Conservation (phyloP, 495 filamentous ascomycete genomes). For the Hyaloscypha finlandica region DNA sequence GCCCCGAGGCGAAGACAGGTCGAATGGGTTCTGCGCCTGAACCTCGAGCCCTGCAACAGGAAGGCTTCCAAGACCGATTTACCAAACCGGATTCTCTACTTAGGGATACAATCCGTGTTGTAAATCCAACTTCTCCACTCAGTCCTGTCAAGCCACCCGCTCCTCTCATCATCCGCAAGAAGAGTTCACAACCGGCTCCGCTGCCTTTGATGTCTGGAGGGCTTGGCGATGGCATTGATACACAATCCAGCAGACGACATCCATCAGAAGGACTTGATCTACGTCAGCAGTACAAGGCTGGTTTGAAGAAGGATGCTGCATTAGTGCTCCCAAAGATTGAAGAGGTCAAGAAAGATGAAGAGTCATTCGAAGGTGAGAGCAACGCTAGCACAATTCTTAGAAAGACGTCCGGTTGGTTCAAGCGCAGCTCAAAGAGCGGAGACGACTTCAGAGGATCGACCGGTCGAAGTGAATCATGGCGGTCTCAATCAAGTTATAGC, state of each 20-base stretch:
- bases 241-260: background rate
- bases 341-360: conserved; percentile 24
- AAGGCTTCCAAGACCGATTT: conserved; percentile 34
- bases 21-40: conserved; percentile 37
- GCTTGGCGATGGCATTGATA: conserved; percentile 8
- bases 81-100: conserved; percentile 39
- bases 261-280: conserved; percentile 29
- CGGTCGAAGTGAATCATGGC: conserved; percentile 3
- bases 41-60: conserved; percentile 30
- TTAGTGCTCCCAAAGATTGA: conserved; percentile 34
- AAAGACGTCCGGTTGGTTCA: conserved; percentile 71
- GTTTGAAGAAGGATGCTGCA: conserved; percentile 6
- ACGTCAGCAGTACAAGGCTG: conserved; percentile 19
- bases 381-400: conserved; percentile 37
- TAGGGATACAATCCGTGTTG: conserved; percentile 53
- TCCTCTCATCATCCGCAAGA: conserved; percentile 60
- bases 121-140: conserved; percentile 38
- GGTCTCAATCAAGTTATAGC: background rate
- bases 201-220: conserved; percentile 21
- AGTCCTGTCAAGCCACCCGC: conserved; percentile 30
- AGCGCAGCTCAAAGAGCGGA: conserved; percentile 50
- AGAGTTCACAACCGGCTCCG: conserved; percentile 31
- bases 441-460: conserved; percentile 30
- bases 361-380: conserved; percentile 21
- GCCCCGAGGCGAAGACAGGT: conserved; percentile 11